Evolutionary conservation across 2,329 filamentous ascomycete species (phyloP).

Genomic region (Huntiella abstrusa): DNA sequence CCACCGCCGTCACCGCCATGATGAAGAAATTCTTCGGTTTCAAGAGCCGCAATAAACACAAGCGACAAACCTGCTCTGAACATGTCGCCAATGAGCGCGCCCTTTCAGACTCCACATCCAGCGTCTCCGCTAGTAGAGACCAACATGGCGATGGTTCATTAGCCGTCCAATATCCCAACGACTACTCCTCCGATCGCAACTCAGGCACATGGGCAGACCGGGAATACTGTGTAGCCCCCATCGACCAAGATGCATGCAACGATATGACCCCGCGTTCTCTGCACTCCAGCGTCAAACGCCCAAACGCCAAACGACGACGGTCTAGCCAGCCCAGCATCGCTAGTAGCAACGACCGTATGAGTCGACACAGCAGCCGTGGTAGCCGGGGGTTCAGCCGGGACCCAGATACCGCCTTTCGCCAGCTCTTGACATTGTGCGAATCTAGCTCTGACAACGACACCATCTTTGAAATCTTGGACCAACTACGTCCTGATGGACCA

Average conservation of each 20-base stretch:
- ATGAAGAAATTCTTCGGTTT: too few species aligned
- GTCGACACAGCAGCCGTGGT: background rate
- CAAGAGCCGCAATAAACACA: too few species aligned
- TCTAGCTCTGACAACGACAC: conserved; percentile 12
- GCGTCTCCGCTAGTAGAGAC: too few species aligned
- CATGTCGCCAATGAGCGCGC: too few species aligned
- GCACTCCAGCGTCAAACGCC: background rate
- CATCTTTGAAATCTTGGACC: conserved; percentile 6
- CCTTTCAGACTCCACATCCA: too few species aligned
- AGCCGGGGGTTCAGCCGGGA: conserved; percentile 6
- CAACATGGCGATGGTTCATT: too few species aligned
- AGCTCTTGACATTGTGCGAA: conserved; percentile 11
- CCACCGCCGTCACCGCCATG: too few species aligned
- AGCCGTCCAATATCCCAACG: too few species aligned
- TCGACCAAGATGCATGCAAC: too few species aligned
- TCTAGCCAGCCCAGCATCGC: background rate
- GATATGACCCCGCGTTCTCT: background rate
- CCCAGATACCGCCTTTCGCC: background rate
- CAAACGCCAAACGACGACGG: background rate
- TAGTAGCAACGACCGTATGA: conserved; percentile 1
- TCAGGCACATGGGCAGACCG: background rate
- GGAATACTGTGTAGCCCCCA: background rate
- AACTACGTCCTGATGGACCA: too few species aligned
- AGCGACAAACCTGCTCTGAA: too few species aligned
- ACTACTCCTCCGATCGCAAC: background rate